These are phyloP conservation scores for Phytophthora boehmeriae DNA, from an alignment of 352 stramenopile genomes.

Conservation along the genomic window DNA sequence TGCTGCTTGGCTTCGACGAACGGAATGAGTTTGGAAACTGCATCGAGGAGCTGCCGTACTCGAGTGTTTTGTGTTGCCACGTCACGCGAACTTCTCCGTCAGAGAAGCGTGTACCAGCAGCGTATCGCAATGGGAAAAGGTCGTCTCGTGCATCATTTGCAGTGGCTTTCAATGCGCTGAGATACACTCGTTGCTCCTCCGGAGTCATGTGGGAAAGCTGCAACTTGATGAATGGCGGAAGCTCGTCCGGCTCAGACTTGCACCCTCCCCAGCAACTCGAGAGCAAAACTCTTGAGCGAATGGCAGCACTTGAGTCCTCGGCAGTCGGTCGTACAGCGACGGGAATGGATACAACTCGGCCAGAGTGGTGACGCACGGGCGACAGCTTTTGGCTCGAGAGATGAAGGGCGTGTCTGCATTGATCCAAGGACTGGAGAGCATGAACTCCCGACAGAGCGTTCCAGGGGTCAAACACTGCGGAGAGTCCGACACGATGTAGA, in stretches of 20 bases:
- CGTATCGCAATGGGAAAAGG: constrained; percentile 84
- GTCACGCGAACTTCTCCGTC: constrained; percentile 56
- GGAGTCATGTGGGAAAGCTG: constrained; percentile 34
- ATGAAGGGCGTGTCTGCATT: constrained; percentile 64
- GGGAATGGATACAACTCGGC: constrained; percentile 85
- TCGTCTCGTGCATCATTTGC: constrained; percentile 50
- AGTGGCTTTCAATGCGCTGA: constrained; percentile 42
- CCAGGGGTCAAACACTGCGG: constrained; percentile 80
- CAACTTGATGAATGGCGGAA: constrained; percentile 33
- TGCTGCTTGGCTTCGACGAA: constrained; percentile 52
- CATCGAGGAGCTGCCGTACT: constrained; percentile 71
- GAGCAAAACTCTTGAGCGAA: constrained; percentile 46
- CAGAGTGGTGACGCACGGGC: constrained; percentile 62
- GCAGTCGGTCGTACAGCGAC: constrained; percentile 75
- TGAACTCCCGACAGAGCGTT: constrained; percentile 89
- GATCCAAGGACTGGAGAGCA: constrained; percentile 70
- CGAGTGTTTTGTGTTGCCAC: constrained; percentile 69
- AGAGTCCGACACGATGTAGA: constrained; percentile 90
- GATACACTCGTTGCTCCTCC: constrained; percentile 43
- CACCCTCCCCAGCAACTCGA: constrained; percentile 7
- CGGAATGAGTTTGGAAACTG: constrained; percentile 65
- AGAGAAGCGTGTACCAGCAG: constrained; percentile 74
- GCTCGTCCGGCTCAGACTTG: constrained; percentile 2
- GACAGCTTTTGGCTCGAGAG: constrained; percentile 59
- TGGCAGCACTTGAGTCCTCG: constrained; percentile 49